Evolutionary conservation across 305 asterid species (phyloP).

Genomic region (Withania somnifera): DNA sequence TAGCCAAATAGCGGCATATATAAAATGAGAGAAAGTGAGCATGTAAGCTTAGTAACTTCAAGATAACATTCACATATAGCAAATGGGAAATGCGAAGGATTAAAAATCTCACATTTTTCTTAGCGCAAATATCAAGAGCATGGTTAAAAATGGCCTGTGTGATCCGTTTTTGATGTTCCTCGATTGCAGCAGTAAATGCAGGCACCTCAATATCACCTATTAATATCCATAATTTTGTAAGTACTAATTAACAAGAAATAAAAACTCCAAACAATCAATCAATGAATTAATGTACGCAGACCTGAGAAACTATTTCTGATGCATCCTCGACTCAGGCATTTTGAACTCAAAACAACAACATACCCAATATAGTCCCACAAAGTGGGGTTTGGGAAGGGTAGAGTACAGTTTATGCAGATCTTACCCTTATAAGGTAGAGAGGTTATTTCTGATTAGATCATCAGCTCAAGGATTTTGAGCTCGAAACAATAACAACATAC

Average conservation of each 20-base stretch:
- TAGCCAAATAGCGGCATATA: not conserved
- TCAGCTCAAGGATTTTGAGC: too few species aligned
- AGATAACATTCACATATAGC: not conserved
- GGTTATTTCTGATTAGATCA: too few species aligned
- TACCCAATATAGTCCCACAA: too few species aligned
- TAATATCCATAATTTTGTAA: not conserved
- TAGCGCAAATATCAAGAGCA: constrained; percentile 29
- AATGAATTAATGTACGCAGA: too few species aligned
- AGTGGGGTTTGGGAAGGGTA: too few species aligned
- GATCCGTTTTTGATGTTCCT: constrained; percentile 36
- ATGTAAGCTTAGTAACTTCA: not conserved
- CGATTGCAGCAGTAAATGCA: constrained; percentile 36
- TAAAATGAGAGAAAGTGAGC: not conserved
- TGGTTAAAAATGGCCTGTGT: constrained; percentile 30
- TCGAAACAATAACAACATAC: too few species aligned
- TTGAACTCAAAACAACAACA: too few species aligned
- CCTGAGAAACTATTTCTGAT: too few species aligned
- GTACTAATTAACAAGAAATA: not conserved
- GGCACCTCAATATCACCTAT: constrained; percentile 41
- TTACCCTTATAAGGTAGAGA: too few species aligned
- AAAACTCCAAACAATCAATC: not conserved
- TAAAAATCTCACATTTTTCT: constrained; percentile 22
- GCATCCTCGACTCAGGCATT: too few species aligned
- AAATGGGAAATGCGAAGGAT: not conserved
- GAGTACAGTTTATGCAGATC: too few species aligned